Evolutionary conservation across 192 early-diverging fungal species (phyloP).

Genomic region (Entomortierella beljakovae): DNA sequence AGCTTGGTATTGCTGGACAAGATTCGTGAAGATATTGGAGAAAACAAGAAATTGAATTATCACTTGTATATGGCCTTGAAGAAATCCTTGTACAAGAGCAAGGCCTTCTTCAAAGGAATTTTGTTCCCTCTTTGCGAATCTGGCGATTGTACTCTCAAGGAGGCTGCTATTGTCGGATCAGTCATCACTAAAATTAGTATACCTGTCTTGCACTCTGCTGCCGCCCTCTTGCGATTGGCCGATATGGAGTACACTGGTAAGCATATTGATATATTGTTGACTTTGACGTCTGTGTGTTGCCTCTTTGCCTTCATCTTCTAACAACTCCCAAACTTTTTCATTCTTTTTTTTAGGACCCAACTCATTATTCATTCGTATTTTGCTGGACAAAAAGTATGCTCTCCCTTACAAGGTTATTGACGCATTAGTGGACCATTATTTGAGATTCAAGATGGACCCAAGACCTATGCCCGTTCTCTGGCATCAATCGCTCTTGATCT

Average conservation of each 20-base stretch:
- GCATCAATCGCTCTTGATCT: slow-evolving; percentile 96
- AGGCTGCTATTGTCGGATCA: slow-evolving; percentile 95
- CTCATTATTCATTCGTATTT: slow-evolving; percentile 92
- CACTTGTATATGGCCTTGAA: slow-evolving; percentile 97
- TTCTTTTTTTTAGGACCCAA: slow-evolving; percentile 72
- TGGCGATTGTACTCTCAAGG: slow-evolving; percentile 91
- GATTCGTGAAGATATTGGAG: slow-evolving; percentile 95
- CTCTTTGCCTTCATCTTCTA: not conserved
- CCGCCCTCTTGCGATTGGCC: slow-evolving; percentile 90
- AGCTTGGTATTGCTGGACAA: slow-evolving; percentile 89
- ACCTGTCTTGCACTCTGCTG: slow-evolving; percentile 95
- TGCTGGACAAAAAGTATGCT: slow-evolving; percentile 98
- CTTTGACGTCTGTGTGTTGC: not conserved
- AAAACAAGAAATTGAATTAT: slow-evolving; percentile 97
- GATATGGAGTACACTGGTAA: slow-evolving; percentile 97
- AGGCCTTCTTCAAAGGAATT: slow-evolving; percentile 98
- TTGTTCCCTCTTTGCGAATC: slow-evolving; percentile 95
- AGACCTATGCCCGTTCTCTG: slow-evolving; percentile 94
- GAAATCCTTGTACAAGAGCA: slow-evolving; percentile 96
- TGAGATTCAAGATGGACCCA: slow-evolving; percentile 87
- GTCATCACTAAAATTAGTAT: slow-evolving; percentile 94
- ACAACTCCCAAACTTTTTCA: slow-evolving; percentile 3
- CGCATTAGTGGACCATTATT: slow-evolving; percentile 95
- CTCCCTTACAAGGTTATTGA: slow-evolving; percentile 98
- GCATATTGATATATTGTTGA: not conserved